These are phyloP conservation scores for Castanea crenata DNA, from an alignment of 306 rosid species.

Conservation along the genomic window DNA sequence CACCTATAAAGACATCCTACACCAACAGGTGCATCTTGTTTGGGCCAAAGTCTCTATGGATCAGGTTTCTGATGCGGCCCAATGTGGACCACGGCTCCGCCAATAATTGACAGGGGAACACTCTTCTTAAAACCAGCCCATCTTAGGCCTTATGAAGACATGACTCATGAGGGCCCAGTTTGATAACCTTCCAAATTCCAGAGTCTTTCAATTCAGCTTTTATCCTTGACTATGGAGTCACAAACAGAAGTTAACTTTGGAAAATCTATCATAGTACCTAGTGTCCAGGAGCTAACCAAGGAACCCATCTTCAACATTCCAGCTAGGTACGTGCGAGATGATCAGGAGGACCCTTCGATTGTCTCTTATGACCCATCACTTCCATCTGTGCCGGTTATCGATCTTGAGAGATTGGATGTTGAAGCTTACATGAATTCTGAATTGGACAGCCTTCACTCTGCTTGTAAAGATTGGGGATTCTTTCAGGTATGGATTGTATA, in stretches of 20 bases:
- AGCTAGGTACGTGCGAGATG: constrained; percentile 7
- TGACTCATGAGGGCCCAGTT: no score
- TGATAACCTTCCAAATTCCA: no score
- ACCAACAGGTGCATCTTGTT: no score
- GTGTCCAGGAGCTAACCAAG: constrained; percentile 37
- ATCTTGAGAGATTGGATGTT: constrained; percentile 7
- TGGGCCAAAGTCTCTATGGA: no score
- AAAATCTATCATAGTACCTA: constrained; percentile 36
- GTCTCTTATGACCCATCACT: background rate
- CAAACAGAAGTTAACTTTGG: constrained; percentile 26
- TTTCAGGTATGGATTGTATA: constrained; percentile 26
- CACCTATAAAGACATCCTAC: no score
- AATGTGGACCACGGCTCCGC: no score
- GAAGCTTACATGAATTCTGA: constrained; percentile 16
- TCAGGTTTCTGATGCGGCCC: no score
- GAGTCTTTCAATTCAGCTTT: background rate
- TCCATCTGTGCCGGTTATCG: constrained; percentile 24
- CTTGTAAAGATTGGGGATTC: constrained; percentile 37
- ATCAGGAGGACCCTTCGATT: constrained; percentile 2
- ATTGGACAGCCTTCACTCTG: constrained; percentile 21
- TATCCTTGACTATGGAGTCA: constrained; percentile 9
- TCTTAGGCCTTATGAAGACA: no score
- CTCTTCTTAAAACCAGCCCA: no score
- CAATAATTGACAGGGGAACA: no score
- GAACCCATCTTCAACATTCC: constrained; percentile 16